phyloP scores from a whole-genome alignment of 768 basidiomycete species.

The Mycena leptocephala region DNA sequence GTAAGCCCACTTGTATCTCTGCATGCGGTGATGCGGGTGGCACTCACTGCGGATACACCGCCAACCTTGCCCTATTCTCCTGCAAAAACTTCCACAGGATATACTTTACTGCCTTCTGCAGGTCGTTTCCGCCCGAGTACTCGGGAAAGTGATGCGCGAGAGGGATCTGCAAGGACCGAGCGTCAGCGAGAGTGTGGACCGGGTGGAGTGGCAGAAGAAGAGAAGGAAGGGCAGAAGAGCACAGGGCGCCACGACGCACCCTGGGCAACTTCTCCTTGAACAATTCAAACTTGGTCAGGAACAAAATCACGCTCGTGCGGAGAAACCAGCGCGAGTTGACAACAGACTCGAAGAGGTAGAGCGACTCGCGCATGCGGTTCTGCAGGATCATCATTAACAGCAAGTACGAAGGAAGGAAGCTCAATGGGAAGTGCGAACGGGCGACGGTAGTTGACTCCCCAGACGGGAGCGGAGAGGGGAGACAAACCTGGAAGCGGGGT shows the following conservation, averaged over 20 bases:
- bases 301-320: no score
- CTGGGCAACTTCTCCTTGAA: no score
- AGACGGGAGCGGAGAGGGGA: not conserved
- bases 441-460: not conserved
- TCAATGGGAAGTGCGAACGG: constrained; percentile 1
- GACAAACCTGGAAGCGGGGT: no score
- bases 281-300: no score
- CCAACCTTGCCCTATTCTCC: constrained; percentile 66
- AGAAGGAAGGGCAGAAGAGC: no score
- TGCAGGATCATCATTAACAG: no score
- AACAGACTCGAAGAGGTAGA: no score
- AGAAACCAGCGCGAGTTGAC: no score
- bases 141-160: constrained; percentile 65
- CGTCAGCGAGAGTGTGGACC: not conserved
- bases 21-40: not conserved
- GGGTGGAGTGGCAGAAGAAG: no score
- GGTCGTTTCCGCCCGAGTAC: constrained; percentile 69
- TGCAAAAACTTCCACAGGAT: constrained; percentile 84
- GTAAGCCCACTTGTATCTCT: constrained; percentile 35
- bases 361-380: no score
- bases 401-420: not conserved
- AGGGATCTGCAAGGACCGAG: constrained; percentile 50
- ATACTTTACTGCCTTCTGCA: constrained; percentile 84
- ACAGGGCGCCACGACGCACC: no score
- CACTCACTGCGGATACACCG: constrained; percentile 72